phyloP scores from a whole-genome alignment of 805 yeast species.

The Metschnikowia borealis region DNA sequence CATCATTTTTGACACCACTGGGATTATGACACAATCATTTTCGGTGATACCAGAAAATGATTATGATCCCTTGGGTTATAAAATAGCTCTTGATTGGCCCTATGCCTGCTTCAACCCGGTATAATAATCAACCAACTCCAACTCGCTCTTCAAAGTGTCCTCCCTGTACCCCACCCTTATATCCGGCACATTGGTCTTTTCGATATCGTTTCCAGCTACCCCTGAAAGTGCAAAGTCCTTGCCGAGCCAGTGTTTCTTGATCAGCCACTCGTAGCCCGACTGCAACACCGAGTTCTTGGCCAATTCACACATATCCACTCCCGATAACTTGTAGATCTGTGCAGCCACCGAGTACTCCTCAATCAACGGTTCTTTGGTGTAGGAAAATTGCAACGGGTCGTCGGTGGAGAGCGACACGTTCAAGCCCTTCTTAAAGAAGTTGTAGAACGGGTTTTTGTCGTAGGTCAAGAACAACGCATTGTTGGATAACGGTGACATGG shows the following conservation, averaged over 20 bases:
- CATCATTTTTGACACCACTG: too few species aligned
- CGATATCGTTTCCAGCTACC: conserved; percentile 80
- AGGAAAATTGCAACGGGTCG: conserved; percentile 96
- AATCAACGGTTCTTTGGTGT: conserved; percentile 93
- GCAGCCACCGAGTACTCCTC: conserved; percentile 99
- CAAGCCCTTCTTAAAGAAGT: conserved; percentile 87
- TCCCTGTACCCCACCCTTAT: conserved; percentile 79
- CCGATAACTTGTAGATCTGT: conserved; percentile 88
- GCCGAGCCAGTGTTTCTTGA: conserved; percentile 94
- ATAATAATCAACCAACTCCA: conserved; percentile 62
- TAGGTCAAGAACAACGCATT: conserved; percentile 93
- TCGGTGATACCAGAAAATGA: too few species aligned
- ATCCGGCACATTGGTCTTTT: conserved; percentile 92
- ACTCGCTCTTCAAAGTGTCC: conserved; percentile 72
- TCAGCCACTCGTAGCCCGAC: conserved; percentile 85
- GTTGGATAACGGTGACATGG: conserved; percentile 97
- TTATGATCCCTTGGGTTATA: too few species aligned
- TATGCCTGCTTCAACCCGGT: conserved; percentile 23
- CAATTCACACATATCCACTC: conserved; percentile 96
- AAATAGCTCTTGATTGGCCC: too few species aligned
- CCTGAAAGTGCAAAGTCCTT: conserved; percentile 54
- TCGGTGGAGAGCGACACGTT: conserved; percentile 94
- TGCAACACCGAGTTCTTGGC: conserved; percentile 90
- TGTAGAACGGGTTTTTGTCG: conserved; percentile 93
- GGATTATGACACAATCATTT: too few species aligned